A percentile compares a stretch with the other conserved stretches of the same genome.
These are phyloP conservation scores for Carallia brachiata DNA, from an alignment of 345 rosid species.

Conservation along the genomic window DNA sequence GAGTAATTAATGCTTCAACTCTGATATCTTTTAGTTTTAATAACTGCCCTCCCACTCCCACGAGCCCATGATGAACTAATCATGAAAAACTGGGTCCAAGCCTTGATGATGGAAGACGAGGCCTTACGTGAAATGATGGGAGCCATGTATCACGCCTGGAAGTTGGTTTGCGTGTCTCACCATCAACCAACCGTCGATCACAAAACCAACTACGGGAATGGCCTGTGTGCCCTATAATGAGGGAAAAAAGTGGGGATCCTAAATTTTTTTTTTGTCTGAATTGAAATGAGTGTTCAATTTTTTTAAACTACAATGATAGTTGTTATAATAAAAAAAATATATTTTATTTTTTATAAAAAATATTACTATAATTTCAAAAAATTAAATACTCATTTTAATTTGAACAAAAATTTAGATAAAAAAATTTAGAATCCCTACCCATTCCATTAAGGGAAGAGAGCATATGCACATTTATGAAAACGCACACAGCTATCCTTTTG, in stretches of 20 bases:
- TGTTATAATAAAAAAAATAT: no score
- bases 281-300: no score
- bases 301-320: no score
- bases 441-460: background rate
- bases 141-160: background rate
- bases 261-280: no score
- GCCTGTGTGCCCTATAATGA: background rate
- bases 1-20: no score
- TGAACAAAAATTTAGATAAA: no score
- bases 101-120: background rate
- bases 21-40: background rate
- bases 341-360: no score
- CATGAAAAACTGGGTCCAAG: background rate
- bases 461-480: conserved; percentile 20
- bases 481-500: conserved; percentile 29
- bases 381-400: no score
- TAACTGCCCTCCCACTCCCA: background rate
- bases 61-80: conserved; percentile 5
- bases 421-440: no score
- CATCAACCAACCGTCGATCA: background rate
- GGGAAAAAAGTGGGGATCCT: background rate
- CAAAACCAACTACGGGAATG: background rate
- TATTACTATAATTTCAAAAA: no score
- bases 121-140: background rate
- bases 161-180: no score